Evolutionary conservation across 163 green algal species (phyloP).

Genomic region (Scenedesmus sp.): DNA sequence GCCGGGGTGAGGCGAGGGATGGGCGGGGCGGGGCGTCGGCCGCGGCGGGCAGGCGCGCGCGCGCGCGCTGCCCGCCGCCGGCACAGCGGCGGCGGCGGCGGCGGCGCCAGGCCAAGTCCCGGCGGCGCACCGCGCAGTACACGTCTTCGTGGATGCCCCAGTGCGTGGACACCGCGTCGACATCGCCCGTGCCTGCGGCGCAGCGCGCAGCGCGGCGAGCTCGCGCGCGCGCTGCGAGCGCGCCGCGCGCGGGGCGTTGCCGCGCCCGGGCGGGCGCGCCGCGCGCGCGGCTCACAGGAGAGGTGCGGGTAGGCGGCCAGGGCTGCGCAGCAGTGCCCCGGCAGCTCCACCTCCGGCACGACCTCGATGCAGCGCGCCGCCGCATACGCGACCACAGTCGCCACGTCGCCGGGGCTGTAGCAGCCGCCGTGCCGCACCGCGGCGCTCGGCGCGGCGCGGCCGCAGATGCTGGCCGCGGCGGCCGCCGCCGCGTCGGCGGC

Average conservation of each 20-base stretch:
- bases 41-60: no score
- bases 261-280: background rate
- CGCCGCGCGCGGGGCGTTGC: no score
- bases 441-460: conserved; percentile 5
- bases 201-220: background rate
- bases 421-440: conserved; percentile 25
- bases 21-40: no score
- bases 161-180: conserved; percentile 58
- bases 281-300: conserved; percentile 51
- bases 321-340: conserved; percentile 71
- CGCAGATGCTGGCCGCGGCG: background rate
- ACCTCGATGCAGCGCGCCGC: conserved; percentile 62
- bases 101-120: background rate
- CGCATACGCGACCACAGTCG: conserved; percentile 64
- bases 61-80: no score
- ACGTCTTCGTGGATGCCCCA: conserved; percentile 76
- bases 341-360: conserved; percentile 79
- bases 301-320: conserved; percentile 75
- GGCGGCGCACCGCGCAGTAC: conserved; percentile 66
- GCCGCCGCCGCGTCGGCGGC: background rate
- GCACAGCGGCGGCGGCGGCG: background rate
- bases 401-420: conserved; percentile 50
- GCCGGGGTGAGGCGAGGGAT: background rate
- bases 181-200: conserved; percentile 43
- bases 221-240: no score